Conservation (phyloP, 371 early-diverging fungal genomes). For the Apophysomyces ossiformis region DNA sequence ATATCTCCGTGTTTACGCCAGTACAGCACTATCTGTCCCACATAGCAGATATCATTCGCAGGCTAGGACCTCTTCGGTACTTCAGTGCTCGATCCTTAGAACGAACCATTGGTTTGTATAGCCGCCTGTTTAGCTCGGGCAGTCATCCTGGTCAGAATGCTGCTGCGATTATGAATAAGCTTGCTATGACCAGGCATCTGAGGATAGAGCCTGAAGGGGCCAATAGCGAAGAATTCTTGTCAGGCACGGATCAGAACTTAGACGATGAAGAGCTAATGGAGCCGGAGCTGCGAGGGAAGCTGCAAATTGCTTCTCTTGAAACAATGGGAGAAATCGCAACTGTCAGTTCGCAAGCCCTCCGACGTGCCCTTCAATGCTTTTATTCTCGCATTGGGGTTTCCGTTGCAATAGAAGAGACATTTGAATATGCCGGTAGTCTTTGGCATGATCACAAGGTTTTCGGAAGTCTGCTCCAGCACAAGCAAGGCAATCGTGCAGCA, state of each 20-base stretch:
- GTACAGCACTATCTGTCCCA: background rate
- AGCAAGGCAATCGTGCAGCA: background rate
- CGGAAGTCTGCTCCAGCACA: background rate
- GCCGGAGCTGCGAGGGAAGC: background rate
- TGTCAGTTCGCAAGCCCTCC: background rate
- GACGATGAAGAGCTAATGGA: background rate
- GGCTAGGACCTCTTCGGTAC: background rate
- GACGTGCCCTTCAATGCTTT: background rate
- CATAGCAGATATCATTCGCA: background rate
- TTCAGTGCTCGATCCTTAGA: background rate
- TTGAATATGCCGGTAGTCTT: background rate
- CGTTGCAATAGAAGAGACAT: background rate
- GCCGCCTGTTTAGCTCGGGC: background rate
- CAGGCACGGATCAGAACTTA: background rate
- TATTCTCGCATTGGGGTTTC: background rate
- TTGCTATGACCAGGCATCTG: background rate
- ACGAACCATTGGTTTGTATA: background rate
- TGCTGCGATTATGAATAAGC: background rate
- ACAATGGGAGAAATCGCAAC: background rate
- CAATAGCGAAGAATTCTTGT: background rate
- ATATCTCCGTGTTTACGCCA: background rate
- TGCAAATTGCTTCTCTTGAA: background rate
- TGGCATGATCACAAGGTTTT: background rate
- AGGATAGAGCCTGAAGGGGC: background rate
- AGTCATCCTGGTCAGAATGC: background rate